Conservation (phyloP, 805 yeast species). For the Cephaloascus albidus region DNA sequence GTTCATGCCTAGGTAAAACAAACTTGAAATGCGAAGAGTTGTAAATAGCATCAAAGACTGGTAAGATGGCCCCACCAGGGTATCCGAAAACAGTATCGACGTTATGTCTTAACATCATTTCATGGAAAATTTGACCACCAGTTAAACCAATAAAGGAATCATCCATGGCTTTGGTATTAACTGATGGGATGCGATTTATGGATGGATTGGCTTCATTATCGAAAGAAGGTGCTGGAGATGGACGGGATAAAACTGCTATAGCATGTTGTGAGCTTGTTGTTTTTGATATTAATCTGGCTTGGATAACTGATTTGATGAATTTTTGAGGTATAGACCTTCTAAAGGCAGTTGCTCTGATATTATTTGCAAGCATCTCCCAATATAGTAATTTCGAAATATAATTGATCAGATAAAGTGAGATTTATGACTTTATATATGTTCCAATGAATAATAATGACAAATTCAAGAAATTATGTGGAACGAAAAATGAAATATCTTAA, state of each 20-base stretch:
- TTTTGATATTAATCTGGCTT: not conserved
- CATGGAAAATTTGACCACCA: conserved; percentile 98
- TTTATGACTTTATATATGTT: no score
- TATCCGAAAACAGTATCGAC: conserved; percentile 96
- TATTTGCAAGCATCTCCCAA: not conserved
- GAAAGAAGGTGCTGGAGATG: conserved; percentile 7
- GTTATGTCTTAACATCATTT: conserved; percentile 94
- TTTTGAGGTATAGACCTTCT: not conserved
- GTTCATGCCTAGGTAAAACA: conserved; percentile 93
- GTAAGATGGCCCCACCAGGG: conserved; percentile 98
- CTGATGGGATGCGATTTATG: conserved; percentile 2
- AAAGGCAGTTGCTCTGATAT: not conserved
- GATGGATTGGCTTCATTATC: conserved; percentile 8
- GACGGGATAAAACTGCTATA: conserved; percentile 12
- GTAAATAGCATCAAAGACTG: conserved; percentile 95
- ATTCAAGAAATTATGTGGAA: no score
- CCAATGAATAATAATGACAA: no score
- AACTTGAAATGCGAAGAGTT: conserved; percentile 84
- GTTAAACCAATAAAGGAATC: conserved; percentile 89
- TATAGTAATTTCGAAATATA: no score
- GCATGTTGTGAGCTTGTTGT: conserved; percentile 31
- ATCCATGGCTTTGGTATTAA: conserved; percentile 37
- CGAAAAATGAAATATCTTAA: no score
- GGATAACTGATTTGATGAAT: not conserved
- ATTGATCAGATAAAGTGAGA: no score